Base-by-base conservation (phyloP, 1,284 basidiomycete genomes). In the Ganoderma sinense region DNA sequence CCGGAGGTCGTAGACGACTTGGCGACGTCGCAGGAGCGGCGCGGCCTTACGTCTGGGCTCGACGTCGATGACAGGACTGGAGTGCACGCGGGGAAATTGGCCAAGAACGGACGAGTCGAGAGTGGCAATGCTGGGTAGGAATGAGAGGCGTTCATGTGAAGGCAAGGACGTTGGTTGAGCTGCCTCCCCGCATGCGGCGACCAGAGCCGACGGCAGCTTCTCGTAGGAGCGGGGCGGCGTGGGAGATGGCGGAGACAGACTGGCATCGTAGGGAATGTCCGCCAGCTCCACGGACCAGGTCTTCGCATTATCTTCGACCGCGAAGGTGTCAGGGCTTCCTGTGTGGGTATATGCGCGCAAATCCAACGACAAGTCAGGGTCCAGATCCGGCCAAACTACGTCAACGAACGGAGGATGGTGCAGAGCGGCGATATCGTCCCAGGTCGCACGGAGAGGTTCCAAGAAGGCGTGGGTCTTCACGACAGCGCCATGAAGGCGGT, bases 391-490 rank as follows among this genome's bases (percentile, higher is more conserved):
- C 67, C 70, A 72, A 23, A 64, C 45, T 11, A 67, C 64, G 3
- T 68, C 26, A 16, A 68, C n/a, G 43, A 75, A 70, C 0, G 74
- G 74, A 10, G 74, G 71, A 61, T 68, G 66, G 2, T 45, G 56
- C 61, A 63, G 39, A 11, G 66, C 66, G 2, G 70, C 74, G 41
- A 75, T 67, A 18, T 72, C 72, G 31, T 68, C 71, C 74, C 74
- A 75, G 6, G 62, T 18, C 7, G 64, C 74, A 5, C 33, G 10
- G 20, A 75, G 8, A 18, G 69, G 67, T 7, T 67, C 62, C 51
- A 76, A 71, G 65, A 74, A 76, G 1, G 69, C 31, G 23, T 76
- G 72, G 4, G 45, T 51, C 56, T 70, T 71, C 18, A 69, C 53
- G 1, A 14, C 51, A 11, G 58, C 36, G 2, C 74, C 74, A 40